Conservation (phyloP, 176 grass and related monocot genomes). For the Aegilops sharonensis region DNA sequence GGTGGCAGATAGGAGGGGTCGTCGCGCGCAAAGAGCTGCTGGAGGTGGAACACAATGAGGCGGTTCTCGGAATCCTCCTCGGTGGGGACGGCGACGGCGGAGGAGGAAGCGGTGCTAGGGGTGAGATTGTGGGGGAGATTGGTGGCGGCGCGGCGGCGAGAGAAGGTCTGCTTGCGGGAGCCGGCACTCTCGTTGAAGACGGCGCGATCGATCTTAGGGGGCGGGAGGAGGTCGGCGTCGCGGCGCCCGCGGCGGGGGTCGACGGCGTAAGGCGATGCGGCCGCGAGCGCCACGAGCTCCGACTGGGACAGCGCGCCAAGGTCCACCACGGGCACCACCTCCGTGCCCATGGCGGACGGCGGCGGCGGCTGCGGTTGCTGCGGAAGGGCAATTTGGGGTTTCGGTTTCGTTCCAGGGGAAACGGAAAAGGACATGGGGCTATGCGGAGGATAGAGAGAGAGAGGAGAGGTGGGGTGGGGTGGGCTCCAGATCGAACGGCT, state of each 20-base stretch:
- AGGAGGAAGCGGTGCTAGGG: slow-evolving; percentile 31
- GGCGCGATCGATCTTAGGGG: slow-evolving; percentile 75
- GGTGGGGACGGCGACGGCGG: background rate
- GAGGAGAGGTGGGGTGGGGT: background rate
- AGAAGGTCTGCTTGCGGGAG: slow-evolving; percentile 88
- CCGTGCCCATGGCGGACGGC: slow-evolving; percentile 52
- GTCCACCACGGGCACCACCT: slow-evolving; percentile 62
- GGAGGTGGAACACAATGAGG: slow-evolving; percentile 61
- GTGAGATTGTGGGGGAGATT: slow-evolving; percentile 41
- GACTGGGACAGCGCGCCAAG: slow-evolving; percentile 61
- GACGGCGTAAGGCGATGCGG: slow-evolving; percentile 45
- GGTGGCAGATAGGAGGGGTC: slow-evolving; percentile 43
- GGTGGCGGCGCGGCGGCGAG: slow-evolving; percentile 60
- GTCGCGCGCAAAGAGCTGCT: slow-evolving; percentile 50
- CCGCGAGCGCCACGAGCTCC: slow-evolving; percentile 56
- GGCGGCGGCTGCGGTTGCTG: slow-evolving; percentile 13
- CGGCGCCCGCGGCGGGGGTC: slow-evolving; percentile 47
- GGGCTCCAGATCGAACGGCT: slow-evolving; percentile 34
- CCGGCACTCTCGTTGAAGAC: slow-evolving; percentile 97
- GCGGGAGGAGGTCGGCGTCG: slow-evolving; percentile 49
- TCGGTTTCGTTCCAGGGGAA: slow-evolving; percentile 31
- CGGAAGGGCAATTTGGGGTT: slow-evolving; percentile 36
- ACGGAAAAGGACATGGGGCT: background rate
- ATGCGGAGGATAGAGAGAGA: slow-evolving; percentile 6
- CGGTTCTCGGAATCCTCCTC: slow-evolving; percentile 53